Conservation (phyloP, 106 monocot species). For the Platanthera guangdongensis region DNA sequence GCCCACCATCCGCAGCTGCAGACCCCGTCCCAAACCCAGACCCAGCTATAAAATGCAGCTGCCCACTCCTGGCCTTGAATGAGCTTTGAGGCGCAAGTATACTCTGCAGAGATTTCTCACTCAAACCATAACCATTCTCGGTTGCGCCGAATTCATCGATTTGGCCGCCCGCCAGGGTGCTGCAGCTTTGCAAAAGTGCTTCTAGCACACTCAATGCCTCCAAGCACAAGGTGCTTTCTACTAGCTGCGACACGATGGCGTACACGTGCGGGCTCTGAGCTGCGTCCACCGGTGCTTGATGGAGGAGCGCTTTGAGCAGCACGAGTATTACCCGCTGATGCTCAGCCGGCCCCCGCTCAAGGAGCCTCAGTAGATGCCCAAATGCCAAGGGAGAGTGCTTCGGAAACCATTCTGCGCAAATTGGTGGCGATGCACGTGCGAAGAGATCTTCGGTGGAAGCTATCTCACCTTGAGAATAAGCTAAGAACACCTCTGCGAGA, state of each 20-base stretch:
- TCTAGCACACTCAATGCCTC: conserved; percentile 91
- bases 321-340: conserved; percentile 86
- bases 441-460: conserved; percentile 66
- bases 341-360: conserved; percentile 78
- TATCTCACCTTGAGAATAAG: conserved; percentile 62
- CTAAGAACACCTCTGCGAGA: conserved; percentile 57
- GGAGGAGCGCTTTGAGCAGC: conserved; percentile 88
- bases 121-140: conserved; percentile 38
- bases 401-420: conserved; percentile 92
- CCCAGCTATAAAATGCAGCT: conserved; percentile 51
- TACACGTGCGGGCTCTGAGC: conserved; percentile 96
- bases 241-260: conserved; percentile 83
- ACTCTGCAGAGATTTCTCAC: conserved; percentile 41
- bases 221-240: conserved; percentile 76
- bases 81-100: conserved; percentile 73
- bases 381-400: conserved; percentile 85
- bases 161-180: conserved; percentile 38
- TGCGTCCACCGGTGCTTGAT: conserved; percentile 83
- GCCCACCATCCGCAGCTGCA: conserved; percentile 32
- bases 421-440: conserved; percentile 39
- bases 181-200: conserved; percentile 80
- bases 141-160: conserved; percentile 32
- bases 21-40: conserved; percentile 36
- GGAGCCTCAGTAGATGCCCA: conserved; percentile 80
- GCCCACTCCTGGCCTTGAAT: conserved; percentile 85